Evolutionary conservation across 1,139 yeast genomes (phyloP), one percentile per base, ranked within the genome.

Genomic region (Magnusiomyces sp.): DNA sequence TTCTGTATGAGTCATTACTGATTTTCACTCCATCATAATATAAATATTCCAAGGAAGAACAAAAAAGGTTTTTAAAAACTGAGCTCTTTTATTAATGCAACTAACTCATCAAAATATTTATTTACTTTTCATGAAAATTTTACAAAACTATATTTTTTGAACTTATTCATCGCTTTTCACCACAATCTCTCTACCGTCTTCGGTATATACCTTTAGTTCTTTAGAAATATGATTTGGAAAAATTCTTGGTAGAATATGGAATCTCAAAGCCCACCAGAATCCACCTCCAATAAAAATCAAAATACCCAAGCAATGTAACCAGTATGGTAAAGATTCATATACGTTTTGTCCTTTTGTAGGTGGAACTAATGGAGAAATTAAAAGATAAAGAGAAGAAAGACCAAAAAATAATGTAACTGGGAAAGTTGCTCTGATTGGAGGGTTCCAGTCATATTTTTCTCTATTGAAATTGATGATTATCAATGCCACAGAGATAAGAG

Each of bases 341-440:
- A 83, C 89, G 46, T 73, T 72, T 68, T 83, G 84, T 40, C 56
- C 59, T 36, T 83, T 84, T 40, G 62, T 71, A 36, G 73, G 63
- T 48, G 95, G 95, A 56, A 87, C 75, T 64, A 83, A 86, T 50
- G 95, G 95, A 43, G 95, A 92, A 52, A 77, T 77, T 50, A 85
- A 75, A 62, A 87, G 72, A 63, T 85, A 87, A 27, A 83, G 60
- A 17, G 89, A 83, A 7, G 89, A 75, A 50, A 85, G 67, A 51
- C 77, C 74, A 68, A 86, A 86, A 70, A 83, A 84, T 0, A 71
- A 42, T 11, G 79, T 76, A 40, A 84, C 82, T 11, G 83, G 80
- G 46, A 80, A 65, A 19, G 84, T 71, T 1, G 94, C 87, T 61
- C 71, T 77, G 62, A 86, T 74, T 40, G 90, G 88, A 45, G 95